Conservation (phyloP, 352 stramenopile species). For the Pythium oligandrum region DNA sequence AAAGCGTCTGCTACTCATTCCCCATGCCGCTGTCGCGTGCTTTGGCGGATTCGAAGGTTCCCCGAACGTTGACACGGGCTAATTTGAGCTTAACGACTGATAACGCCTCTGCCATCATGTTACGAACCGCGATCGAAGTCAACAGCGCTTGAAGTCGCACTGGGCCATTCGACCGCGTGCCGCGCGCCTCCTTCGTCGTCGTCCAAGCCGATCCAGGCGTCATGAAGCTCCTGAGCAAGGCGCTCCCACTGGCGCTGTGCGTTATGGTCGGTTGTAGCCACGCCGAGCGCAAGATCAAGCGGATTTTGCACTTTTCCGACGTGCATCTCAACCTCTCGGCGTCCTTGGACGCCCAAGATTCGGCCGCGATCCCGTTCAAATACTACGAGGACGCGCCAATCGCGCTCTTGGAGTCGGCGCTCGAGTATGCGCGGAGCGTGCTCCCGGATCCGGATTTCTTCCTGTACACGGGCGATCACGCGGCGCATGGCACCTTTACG, state of each 20-base stretch:
- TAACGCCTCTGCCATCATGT: no score
- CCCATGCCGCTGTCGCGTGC: no score
- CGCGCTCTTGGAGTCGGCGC: conserved; percentile 57
- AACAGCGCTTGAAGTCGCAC: no score
- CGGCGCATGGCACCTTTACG: conserved; percentile 52
- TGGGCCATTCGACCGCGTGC: no score
- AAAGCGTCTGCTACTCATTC: no score
- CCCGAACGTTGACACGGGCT: no score
- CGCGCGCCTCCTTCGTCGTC: no score
- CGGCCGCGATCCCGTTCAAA: conserved; percentile 29
- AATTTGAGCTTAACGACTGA: no score
- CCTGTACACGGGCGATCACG: conserved; percentile 80
- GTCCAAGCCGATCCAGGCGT: background rate
- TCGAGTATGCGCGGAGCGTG: conserved; percentile 55
- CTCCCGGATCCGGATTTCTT: conserved; percentile 60
- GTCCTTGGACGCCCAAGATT: conserved; percentile 29
- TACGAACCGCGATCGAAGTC: no score
- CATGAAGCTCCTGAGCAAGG: background rate
- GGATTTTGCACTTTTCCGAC: conserved; percentile 82
- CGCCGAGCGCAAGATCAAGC: conserved; percentile 18
- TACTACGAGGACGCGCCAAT: conserved; percentile 58
- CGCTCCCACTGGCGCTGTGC: conserved; percentile 3
- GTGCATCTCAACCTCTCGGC: conserved; percentile 78
- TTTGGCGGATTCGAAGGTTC: no score
- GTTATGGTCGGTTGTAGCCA: background rate